Base-by-base conservation (phyloP, 352 stramenopile species). In the Phytopythium chamaehyphon region DNA sequence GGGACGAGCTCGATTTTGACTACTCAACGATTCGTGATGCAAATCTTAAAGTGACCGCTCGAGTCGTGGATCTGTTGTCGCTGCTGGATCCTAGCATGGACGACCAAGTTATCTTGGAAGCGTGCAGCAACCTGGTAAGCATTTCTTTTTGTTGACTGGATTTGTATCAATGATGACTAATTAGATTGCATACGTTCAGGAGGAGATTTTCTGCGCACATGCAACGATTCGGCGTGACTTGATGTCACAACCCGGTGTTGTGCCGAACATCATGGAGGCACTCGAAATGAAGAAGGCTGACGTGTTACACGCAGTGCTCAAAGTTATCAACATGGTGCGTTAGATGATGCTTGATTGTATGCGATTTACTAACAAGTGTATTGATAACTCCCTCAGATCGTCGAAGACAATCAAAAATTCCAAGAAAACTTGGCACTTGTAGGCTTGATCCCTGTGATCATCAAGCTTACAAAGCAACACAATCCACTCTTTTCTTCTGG, bases 241-340 rank as follows among this genome's bases (percentile, higher is more conserved):
- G 33, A 91, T 96, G 72, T 96, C 88, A 6, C 83, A 96, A 44
- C 77, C 90, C n/a, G 88, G 89, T 21, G 86, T 97, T 1, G 86
- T 96, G 43, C 89, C 89, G 0, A 96, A 93, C 46, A 92, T 97
- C 51, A 96, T 97, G 88, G 89, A 97, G 51, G 86, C 90, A 4
- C 69, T 97, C 6, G 89, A 97, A 59, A 93, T 95, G 71, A 96
- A 94, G 59, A 93, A 93, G 44, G 76, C 90, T 43, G 77, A 94
- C 28, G 84, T 96, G 2, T 39, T 96, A 6, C 74, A 88, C 47
- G 83, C 85, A 5, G 85, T 97, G 6, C 76, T 97, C 18, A 64
- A 78, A 24, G 83, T 97, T 35, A 76, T 96, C 38, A 96, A 96
- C 49, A 86, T 84, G 62, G 80, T 90, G 50, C 47, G 67, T n/a